A percentile compares a stretch with the other conserved stretches of the same genome.
Conservation (phyloP, 371 early-diverging fungal species). For the Saksenaea oblongispora region DNA sequence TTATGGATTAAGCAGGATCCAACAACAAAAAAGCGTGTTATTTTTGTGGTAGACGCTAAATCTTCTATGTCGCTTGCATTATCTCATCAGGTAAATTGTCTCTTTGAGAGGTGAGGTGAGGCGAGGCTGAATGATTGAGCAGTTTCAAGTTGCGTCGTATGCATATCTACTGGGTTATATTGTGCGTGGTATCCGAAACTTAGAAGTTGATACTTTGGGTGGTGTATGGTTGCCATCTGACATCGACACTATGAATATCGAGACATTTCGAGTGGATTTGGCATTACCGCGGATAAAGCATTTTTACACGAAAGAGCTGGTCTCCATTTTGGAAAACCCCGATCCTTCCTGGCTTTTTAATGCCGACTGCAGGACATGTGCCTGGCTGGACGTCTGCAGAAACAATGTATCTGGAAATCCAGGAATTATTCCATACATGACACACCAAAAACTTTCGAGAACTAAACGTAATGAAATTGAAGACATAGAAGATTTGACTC, state of each 20-base stretch:
- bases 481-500: slow-evolving; percentile 49
- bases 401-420: slow-evolving; percentile 35
- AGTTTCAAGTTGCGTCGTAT: slow-evolving; percentile 59
- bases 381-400: slow-evolving; percentile 38
- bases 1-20: slow-evolving; percentile 41
- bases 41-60: slow-evolving; percentile 57
- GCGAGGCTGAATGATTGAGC: not conserved
- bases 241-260: slow-evolving; percentile 19
- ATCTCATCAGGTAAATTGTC: slow-evolving; percentile 44
- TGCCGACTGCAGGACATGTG: slow-evolving; percentile 43
- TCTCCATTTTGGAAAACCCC: slow-evolving; percentile 26
- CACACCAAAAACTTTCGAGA: slow-evolving; percentile 18
- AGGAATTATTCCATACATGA: slow-evolving; percentile 36
- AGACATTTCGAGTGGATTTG: slow-evolving; percentile 46
- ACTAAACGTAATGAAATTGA: slow-evolving; percentile 13
- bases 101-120: not conserved
- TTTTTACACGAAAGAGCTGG: slow-evolving; percentile 39
- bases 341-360: slow-evolving; percentile 45
- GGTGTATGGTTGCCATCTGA: slow-evolving; percentile 50
- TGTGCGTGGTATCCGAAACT: slow-evolving; percentile 36
- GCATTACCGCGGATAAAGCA: slow-evolving; percentile 41
- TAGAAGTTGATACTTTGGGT: slow-evolving; percentile 44
- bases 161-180: slow-evolving; percentile 46
- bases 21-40: slow-evolving; percentile 19
- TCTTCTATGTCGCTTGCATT: slow-evolving; percentile 40